Base-by-base conservation (phyloP, 352 stramenopile genomes). In the Phytophthora cactorum region DNA sequence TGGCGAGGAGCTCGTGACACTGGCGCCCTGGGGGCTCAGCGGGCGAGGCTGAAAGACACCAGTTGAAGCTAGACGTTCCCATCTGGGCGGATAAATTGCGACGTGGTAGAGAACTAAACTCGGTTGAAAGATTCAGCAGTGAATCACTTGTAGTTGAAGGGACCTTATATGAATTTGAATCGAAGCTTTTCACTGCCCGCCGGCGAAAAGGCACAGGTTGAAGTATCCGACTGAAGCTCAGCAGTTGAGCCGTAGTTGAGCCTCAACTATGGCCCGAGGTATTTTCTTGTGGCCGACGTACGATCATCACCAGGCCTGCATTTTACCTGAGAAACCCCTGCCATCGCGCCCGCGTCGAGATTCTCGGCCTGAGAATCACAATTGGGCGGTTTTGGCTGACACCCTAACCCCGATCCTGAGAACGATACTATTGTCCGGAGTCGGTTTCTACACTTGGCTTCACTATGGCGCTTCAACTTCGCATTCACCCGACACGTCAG, bases 1-100 rank as follows among this genome's bases (percentile, higher is more conserved):
- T 1, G 85, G 89, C 32, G 97, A 99, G 81, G 97, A 99, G 82
- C 71, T 99, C n/a, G 97, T 99, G 52, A 99, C 97, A 9, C 76
- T 98, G 64, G 83, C 85, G 31, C 89, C 90, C 0, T 97, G 90
- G 90, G 86, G 89, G 1, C 70, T 89, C 51, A 88, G 74, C 29
- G 72, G 75, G 11, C 64, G 66, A 15, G 45, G 41, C 15, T 72
- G 51, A 64, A 46, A 22, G 14, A 52, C 38, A 2, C 29, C 25
- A 63, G 53, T 54, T 58, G 59, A 59, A 59, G 50, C 28, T 52
- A 52, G 41, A 17, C 29, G 52, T 44, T 52, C 27, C 25, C 28
- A 53, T 66, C 49, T n/a, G 31, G 32, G 45, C 41, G 17, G 39
- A 66, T 52, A 58, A 66, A 53, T 22, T 50, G 55, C 49, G 52